Percentiles rank a stretch among this genome's conserved stretches.
phyloP scores from a whole-genome alignment of 2,329 filamentous ascomycete genomes.

The Colletotrichum acutatum region DNA sequence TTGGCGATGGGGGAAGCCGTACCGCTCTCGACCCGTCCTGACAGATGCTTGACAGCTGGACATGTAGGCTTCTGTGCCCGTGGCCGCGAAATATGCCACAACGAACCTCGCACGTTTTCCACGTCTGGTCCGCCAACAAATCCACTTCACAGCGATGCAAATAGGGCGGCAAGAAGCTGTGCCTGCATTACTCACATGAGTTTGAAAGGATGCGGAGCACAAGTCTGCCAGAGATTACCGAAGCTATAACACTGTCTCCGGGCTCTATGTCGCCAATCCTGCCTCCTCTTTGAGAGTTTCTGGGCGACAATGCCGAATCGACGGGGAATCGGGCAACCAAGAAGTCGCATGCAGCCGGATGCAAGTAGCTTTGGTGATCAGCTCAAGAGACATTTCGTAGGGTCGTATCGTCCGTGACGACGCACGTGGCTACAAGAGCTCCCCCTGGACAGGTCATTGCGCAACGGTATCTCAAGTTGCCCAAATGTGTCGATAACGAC shows the following conservation, averaged over 20 bases:
- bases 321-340: neutral
- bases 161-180: neutral
- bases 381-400: slow-evolving; percentile 1
- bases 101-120: neutral
- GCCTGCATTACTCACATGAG: slow-evolving; percentile 1
- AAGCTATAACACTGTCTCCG: neutral
- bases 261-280: too few relatives aligned
- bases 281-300: neutral
- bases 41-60: slow-evolving; percentile 17
- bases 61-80: neutral
- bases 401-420: slow-evolving; percentile 29
- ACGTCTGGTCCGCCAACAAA: neutral
- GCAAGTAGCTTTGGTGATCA: neutral
- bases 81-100: slow-evolving; percentile 5
- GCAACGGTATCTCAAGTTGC: neutral
- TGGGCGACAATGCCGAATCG: neutral
- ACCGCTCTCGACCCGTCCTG: neutral
- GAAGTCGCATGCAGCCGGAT: neutral
- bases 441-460: slow-evolving; percentile 3
- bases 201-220: neutral
- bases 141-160: neutral
- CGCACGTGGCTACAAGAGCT: slow-evolving; percentile 23
- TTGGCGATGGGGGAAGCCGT: neutral
- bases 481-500: slow-evolving; percentile 6
- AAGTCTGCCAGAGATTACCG: neutral